Evolutionary conservation across 371 early-diverging fungal species (phyloP), one percentile per base, ranked within the genome.

Genomic region (Rhizopus sp.): DNA sequence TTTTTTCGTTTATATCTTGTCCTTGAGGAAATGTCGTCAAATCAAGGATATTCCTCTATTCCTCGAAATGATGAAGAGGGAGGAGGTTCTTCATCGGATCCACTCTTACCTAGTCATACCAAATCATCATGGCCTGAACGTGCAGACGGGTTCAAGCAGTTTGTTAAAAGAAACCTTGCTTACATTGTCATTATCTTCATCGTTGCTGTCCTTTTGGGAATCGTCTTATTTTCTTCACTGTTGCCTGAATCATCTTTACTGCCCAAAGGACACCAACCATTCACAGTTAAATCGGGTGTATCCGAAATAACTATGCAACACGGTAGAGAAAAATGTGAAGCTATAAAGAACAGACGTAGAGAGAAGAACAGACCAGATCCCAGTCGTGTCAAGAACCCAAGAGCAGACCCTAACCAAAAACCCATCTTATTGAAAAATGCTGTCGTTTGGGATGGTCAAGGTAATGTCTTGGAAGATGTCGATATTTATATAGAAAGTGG

Each of bases 371-470:
- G 10, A 3, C 59, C 57, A 1, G 41, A 32, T 8, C 2, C 16
- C n/a, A 46, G 37, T 0, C 55, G 63, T 37, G 31, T 15, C 12
- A 50, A 16, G 29, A 67, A 67, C 35, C 68, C 60, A 12, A 44
- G 68, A 37, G 44, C 63, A 8, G 60, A 50, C 12, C 34, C 53
- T n/a, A 34, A 12, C 0, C 59, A 59, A 45, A 34, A 59, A 4
- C 68, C 74, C 6, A 65, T 77, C 0, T 54, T 81, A 31, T 59
- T 84, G 35, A 77, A 68, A 60, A 81, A 83, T 41, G 88, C 80
- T 8, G 70, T 68, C 34, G 77, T 85, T 7, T 82, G 84, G 73
- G 86, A 86, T 61, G 87, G 86, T n/a, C 68, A 75, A 31, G 81
- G 83, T 4, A 59, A 69, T 15, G 54, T 75, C 7, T 63, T 75